Percentiles rank a stretch among this genome's conserved stretches.
phyloP scores from a whole-genome alignment of 129 eudicot species.

The Artemisia argyi region DNA sequence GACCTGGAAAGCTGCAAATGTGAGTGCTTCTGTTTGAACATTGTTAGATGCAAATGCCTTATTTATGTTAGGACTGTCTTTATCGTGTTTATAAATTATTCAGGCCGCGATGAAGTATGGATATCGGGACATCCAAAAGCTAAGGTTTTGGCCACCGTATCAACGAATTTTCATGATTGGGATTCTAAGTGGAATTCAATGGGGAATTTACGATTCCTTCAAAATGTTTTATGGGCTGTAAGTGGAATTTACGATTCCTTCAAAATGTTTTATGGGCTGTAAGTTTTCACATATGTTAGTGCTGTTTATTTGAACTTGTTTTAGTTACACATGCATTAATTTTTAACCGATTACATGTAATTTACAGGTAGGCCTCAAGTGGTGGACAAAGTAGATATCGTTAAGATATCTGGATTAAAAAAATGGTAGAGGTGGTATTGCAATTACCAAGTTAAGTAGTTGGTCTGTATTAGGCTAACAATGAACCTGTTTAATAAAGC shows the following conservation, averaged over 20 bases:
- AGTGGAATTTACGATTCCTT: constrained; percentile 58
- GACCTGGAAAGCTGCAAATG: constrained; percentile 50
- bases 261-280: constrained; percentile 50
- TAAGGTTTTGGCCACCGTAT: constrained; percentile 37
- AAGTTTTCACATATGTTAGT: constrained; percentile 32
- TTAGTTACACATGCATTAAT: too few species aligned
- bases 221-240: constrained; percentile 50
- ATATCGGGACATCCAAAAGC: constrained; percentile 32
- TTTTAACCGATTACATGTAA: constrained; percentile 10
- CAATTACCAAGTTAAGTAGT: too few species aligned
- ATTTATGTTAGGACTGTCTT: background rate
- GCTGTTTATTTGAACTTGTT: background rate
- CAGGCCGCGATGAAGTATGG: constrained; percentile 53
- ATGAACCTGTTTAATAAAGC: too few species aligned
- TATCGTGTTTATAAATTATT: background rate
- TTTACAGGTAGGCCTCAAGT: constrained; percentile 81
- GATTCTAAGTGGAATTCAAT: constrained; percentile 48
- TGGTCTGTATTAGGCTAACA: too few species aligned
- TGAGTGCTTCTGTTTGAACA: constrained; percentile 32
- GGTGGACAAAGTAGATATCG: constrained; percentile 34
- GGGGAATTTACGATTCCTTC: constrained; percentile 54
- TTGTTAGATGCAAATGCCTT: background rate
- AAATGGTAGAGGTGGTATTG: too few species aligned
- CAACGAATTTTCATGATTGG: constrained; percentile 52
- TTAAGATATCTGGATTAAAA: too few species aligned